phyloP scores from a whole-genome alignment of 108 stramenopile species.

The Nitzschia palea region DNA sequence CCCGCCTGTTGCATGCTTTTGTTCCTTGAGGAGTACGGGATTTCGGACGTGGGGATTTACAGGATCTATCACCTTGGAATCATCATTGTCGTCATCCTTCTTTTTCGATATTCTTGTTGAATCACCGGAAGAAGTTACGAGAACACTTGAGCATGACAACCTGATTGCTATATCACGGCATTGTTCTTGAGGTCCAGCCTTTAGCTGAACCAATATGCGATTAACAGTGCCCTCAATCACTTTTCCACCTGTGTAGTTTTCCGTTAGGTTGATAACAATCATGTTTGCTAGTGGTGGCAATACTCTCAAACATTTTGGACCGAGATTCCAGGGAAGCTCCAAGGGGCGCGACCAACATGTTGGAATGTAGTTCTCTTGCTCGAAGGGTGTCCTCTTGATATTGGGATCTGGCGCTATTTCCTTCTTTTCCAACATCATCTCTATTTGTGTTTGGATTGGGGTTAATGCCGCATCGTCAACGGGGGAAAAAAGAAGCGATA shows the following conservation, averaged over 20 bases:
- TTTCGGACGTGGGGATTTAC: constrained; percentile 29
- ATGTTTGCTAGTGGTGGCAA: constrained; percentile 66
- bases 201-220: constrained; percentile 60
- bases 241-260: constrained; percentile 45
- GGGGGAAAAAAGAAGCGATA: constrained; percentile 47
- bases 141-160: constrained; percentile 38
- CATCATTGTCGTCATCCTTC: not conserved
- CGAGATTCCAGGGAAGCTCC: constrained; percentile 51
- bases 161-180: constrained; percentile 60
- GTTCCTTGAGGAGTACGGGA: constrained; percentile 37
- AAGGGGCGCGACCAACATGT: constrained; percentile 72
- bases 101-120: constrained; percentile 19
- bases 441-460: constrained; percentile 33
- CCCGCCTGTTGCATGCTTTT: not conserved
- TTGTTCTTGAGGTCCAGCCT: constrained; percentile 50
- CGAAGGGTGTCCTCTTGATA: constrained; percentile 60
- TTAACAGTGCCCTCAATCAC: constrained; percentile 87
- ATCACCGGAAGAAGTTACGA: constrained; percentile 31
- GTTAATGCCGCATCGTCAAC: constrained; percentile 22
- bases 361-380: constrained; percentile 75
- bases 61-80: constrained; percentile 9
- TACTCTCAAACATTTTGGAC: constrained; percentile 76
- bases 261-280: constrained; percentile 64
- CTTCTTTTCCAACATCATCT: constrained; percentile 40
- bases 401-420: constrained; percentile 16